Percentiles rank a stretch among this genome's conserved stretches.
These are phyloP conservation scores for Panicum miliaceum DNA, from an alignment of 176 grass and related monocot species.

Conservation along the genomic window DNA sequence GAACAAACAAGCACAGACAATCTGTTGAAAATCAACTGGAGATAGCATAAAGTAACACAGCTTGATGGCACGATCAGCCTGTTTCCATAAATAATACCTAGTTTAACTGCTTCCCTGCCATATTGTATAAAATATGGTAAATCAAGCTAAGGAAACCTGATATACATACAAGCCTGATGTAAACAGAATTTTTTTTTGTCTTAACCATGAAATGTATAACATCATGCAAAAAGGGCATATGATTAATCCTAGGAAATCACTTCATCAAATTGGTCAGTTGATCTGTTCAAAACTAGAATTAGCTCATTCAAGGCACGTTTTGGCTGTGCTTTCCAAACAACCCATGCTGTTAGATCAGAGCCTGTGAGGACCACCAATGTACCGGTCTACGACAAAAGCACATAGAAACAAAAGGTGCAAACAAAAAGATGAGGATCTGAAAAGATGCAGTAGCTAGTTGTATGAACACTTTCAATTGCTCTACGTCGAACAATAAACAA, in stretches of 20 bases:
- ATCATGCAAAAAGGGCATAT: conserved; percentile 18
- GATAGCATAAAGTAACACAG: conserved; percentile 21
- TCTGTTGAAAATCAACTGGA: background rate
- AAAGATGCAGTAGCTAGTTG: background rate
- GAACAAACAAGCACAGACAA: conserved; percentile 19
- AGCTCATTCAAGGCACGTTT: background rate
- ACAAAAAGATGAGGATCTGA: conserved; percentile 11
- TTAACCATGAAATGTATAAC: background rate
- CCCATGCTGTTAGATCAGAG: conserved; percentile 18
- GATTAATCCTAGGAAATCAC: conserved; percentile 1
- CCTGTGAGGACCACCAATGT: background rate
- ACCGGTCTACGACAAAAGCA: background rate
- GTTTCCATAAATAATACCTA: background rate
- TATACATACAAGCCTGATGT: background rate
- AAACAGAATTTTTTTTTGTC: background rate
- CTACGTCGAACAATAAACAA: background rate
- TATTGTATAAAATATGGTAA: conserved; percentile 13
- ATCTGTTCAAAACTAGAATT: conserved; percentile 1
- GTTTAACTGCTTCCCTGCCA: background rate
- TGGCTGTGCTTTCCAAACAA: background rate
- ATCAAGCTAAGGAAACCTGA: background rate
- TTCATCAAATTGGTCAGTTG: background rate
- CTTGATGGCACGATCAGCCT: conserved; percentile 7
- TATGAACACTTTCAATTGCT: conserved; percentile 2
- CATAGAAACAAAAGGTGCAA: background rate